Base-by-base conservation (phyloP, 2,329 filamentous ascomycete species). In the Biscogniauxia mediterranea region DNA sequence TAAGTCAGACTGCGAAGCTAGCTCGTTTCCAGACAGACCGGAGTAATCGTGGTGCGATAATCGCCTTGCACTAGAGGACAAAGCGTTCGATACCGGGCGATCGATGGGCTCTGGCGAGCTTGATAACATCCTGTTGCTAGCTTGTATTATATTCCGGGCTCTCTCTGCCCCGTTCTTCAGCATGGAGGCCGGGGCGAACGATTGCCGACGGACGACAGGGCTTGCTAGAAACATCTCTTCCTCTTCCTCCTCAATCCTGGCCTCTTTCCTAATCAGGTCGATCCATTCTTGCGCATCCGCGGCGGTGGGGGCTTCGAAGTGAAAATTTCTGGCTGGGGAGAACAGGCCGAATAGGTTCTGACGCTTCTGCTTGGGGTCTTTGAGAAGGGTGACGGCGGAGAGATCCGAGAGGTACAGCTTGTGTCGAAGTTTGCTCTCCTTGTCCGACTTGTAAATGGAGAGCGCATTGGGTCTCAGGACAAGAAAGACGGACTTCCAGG, bases 321-420 rank as follows among this genome's bases (percentile, higher is more conserved):
- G 93, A 77, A 90, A 97, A 78, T 97, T 98, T 67, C 90, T 89
- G 17, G 93, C 90, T 0, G 93, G 91, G 0, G 93, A 94, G 77
- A 97, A 99, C 53, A 98, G 84, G 20, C 91, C 95, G 73, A 99
- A 98, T 63, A 97, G 86, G 73, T 97, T 88, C 57, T 92, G 85
- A 61, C 91, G 89, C 74, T 91, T 93, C 63, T 93, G 88, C 76
- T 96, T 97, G 8, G 92, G 90, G 69, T 96, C 93, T 71, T 91
- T 93, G 65, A 98, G 88, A 61, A 91, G 86, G 1, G 93, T 91
- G 52, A 97, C 92, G 7, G 95, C 93, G 2, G 93, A 97, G 61
- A 98, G 85, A 63, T 99, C 95, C 52, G 91, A 90, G 49, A 98
- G 85, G 71, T 89, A 88, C 71, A 99, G 87, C 73, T 96, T 93